These are phyloP conservation scores for Gautieria morchelliformis DNA, from an alignment of 768 basidiomycete genomes.

Conservation along the genomic window DNA sequence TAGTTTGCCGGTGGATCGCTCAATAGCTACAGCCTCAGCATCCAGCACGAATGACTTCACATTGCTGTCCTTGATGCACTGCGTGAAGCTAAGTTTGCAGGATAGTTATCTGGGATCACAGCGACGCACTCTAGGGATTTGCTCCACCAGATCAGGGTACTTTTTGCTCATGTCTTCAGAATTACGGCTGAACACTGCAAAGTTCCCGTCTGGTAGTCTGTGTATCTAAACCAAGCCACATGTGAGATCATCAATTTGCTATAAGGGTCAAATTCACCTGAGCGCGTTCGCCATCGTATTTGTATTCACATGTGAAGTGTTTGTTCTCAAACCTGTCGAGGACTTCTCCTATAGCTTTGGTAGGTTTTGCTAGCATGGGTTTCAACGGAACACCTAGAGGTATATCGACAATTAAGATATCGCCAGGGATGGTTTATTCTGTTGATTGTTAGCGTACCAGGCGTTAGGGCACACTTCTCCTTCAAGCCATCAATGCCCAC, in stretches of 20 bases:
- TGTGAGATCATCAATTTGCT: not conserved
- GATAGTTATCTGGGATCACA: not conserved
- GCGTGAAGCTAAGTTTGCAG: not conserved
- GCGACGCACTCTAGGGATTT: constrained; percentile 64
- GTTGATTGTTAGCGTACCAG: constrained; percentile 36
- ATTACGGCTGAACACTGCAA: constrained; percentile 93
- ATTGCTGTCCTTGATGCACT: constrained; percentile 81
- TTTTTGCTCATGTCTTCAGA: constrained; percentile 99
- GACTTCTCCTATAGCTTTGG: constrained; percentile 96
- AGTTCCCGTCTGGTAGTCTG: constrained; percentile 66
- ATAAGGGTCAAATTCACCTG: constrained; percentile 44
- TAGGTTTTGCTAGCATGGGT: constrained; percentile 98
- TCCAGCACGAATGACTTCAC: constrained; percentile 92
- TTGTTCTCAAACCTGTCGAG: constrained; percentile 94
- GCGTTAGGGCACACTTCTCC: constrained; percentile 80
- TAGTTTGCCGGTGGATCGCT: constrained; percentile 70
- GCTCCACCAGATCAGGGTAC: constrained; percentile 95
- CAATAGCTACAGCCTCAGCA: constrained; percentile 94
- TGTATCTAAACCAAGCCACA: constrained; percentile 51
- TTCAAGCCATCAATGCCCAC: constrained; percentile 62
- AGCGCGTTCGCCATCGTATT: constrained; percentile 97
- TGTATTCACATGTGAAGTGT: constrained; percentile 97
- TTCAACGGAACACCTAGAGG: constrained; percentile 72
- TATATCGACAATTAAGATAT: not conserved
- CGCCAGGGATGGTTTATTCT: not conserved